Conservation (phyloP, 495 filamentous ascomycete species). For the Jackrogersella minutella region DNA sequence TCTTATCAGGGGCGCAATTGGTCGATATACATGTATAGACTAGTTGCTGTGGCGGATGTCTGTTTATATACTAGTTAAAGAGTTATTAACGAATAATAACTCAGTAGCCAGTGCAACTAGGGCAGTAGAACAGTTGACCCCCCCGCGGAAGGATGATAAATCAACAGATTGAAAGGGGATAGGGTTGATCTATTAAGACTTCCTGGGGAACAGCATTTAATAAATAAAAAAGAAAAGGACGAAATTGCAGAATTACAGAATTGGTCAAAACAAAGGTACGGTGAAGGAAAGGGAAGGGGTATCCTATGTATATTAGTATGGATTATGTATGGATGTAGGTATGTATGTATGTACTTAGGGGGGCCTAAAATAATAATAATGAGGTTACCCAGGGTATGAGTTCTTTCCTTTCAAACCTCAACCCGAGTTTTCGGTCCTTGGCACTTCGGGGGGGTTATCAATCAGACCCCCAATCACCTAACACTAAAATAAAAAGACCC, state of each 20-base stretch:
- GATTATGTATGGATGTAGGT: too few relatives aligned
- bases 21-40: background rate
- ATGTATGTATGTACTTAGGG: too few relatives aligned
- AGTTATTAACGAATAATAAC: background rate
- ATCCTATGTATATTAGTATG: too few relatives aligned
- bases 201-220: background rate
- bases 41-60: background rate
- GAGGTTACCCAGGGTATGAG: too few relatives aligned
- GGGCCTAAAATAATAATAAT: too few relatives aligned
- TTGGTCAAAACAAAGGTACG: background rate
- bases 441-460: slow-evolving; percentile 20
- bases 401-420: too few relatives aligned
- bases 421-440: background rate
- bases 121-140: background rate
- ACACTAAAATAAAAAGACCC: background rate
- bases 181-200: background rate
- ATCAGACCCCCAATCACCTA: slow-evolving; percentile 13
- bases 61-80: background rate
- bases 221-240: background rate
- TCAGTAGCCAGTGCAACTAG: slow-evolving; percentile 2
- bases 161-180: background rate
- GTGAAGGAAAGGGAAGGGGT: slow-evolving; percentile 7
- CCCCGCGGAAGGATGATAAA: background rate
- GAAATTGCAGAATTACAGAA: too few relatives aligned
- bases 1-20: background rate